A percentile compares a stretch with the other conserved stretches of the same genome.
Conservation (phyloP, 371 early-diverging fungal genomes). For the Mortierella sp. region DNA sequence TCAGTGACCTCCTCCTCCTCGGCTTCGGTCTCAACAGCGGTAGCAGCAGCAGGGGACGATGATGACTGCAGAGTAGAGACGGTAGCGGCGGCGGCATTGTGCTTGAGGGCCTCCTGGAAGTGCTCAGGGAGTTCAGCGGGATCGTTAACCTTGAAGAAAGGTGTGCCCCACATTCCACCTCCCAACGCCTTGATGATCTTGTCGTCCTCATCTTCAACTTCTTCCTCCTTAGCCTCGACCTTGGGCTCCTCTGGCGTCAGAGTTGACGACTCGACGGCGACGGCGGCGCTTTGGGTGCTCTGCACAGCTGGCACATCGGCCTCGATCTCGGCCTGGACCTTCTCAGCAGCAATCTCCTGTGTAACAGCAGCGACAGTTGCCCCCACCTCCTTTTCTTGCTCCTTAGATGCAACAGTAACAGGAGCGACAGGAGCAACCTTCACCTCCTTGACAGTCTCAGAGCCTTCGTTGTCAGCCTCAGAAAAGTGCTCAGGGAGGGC, state of each 20-base stretch:
- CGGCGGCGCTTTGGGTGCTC: not conserved
- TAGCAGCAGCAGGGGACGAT: not conserved
- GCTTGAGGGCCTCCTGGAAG: slow-evolving; percentile 24
- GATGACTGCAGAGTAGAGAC: not conserved
- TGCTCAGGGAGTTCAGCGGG: slow-evolving; percentile 31
- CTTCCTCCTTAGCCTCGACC: slow-evolving; percentile 12
- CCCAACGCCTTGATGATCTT: slow-evolving; percentile 28
- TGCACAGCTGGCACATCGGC: not conserved
- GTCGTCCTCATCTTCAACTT: slow-evolving; percentile 45
- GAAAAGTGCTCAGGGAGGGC: slow-evolving; percentile 25
- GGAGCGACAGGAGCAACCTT: not conserved
- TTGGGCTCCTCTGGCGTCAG: not conserved
- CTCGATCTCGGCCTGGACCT: not conserved
- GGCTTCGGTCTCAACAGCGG: not conserved
- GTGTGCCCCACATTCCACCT: slow-evolving; percentile 44
- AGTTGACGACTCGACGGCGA: not conserved
- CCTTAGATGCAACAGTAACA: not conserved
- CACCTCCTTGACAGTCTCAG: not conserved
- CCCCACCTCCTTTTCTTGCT: not conserved
- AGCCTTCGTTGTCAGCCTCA: not conserved
- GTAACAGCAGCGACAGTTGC: not conserved
- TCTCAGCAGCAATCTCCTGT: not conserved
- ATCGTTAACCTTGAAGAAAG: slow-evolving; percentile 39
- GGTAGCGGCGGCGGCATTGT: not conserved
- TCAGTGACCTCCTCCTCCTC: not conserved